These are phyloP conservation scores for Pisolithus tinctorius DNA, from an alignment of 768 basidiomycete genomes.

Conservation along the genomic window DNA sequence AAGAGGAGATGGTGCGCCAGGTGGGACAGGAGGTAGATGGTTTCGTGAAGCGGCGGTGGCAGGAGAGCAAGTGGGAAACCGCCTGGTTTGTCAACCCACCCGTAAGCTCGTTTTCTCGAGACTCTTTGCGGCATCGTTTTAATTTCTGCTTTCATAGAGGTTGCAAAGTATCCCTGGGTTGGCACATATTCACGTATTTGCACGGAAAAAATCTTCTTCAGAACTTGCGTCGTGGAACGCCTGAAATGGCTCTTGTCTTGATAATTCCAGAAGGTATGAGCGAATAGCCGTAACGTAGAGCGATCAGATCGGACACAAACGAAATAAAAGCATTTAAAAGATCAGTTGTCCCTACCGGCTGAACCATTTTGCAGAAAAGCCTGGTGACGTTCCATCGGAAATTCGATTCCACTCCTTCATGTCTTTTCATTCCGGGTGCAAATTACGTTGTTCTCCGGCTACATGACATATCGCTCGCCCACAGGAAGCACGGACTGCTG, in stretches of 20 bases:
- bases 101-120: slow-evolving; percentile 36
- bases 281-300: too few relatives aligned
- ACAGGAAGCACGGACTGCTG: too few relatives aligned
- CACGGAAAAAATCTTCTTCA: slow-evolving; percentile 40
- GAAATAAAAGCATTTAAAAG: too few relatives aligned
- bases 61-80: slow-evolving; percentile 75
- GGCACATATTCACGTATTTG: slow-evolving; percentile 86
- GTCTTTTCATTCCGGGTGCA: too few relatives aligned
- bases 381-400: too few relatives aligned
- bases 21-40: slow-evolving; percentile 54
- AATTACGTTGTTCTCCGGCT: too few relatives aligned
- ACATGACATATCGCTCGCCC: too few relatives aligned
- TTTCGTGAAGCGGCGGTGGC: slow-evolving; percentile 65
- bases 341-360: too few relatives aligned
- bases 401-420: too few relatives aligned
- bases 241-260: neutral
- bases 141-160: slow-evolving; percentile 37
- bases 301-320: too few relatives aligned
- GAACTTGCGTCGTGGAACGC: slow-evolving; percentile 15
- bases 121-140: neutral
- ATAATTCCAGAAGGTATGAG: neutral
- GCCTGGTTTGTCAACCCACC: slow-evolving; percentile 91
- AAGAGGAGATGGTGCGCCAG: slow-evolving; percentile 41
- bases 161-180: slow-evolving; percentile 77
- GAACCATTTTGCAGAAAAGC: too few relatives aligned